Base-by-base conservation (phyloP, 495 filamentous ascomycete species). In the Aspergillus baeticus region DNA sequence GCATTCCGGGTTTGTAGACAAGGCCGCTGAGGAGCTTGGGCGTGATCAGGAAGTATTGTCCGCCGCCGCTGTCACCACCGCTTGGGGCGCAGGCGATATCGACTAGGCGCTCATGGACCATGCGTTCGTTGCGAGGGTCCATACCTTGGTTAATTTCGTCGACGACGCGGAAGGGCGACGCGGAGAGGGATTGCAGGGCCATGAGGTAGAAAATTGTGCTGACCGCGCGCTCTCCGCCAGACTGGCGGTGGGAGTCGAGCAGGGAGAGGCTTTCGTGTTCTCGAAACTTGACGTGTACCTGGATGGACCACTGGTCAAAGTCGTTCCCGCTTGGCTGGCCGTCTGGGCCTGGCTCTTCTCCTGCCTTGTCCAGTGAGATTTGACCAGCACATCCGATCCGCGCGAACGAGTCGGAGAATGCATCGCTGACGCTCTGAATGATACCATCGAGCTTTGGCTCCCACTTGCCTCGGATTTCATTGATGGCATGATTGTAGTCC, bases 81-180 rank as follows among this genome's bases (percentile, higher is more conserved):
- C 57, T 61, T 14, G 67, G 60, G 10, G 66, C 78, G 61, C 92
- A 96, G 39, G 92, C 92, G 67, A 96, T 94, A 65, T 92, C 90
- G 2, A 97, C 92, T 86, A 99, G 90, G 49, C 95, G 87, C 63
- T 91, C 90, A 72, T 99, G 94, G 11, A 98, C 95, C 81, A 97
- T 92, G 39, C 94, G 85, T 75, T 98, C 94, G 72, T 98, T 98
- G 41, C 95, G 84, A 20, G 95, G 93, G 72, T 98, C 94, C 94
- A 98, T 98, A 57, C 94, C 94, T 76, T 98, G 94, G 64, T 98
- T 98, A 76, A 98, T 98, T 73, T 98, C 94, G 74, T 98, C 94
- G 51, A 99, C 94, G 37, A 98, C 94, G 51, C 94, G 92, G 86
- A 99, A 99, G n/a, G 94, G 94, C 2, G 91, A 89, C 59, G 90